These are phyloP conservation scores for Plasmopara halstedii DNA, from an alignment of 352 stramenopile species.

Conservation along the genomic window DNA sequence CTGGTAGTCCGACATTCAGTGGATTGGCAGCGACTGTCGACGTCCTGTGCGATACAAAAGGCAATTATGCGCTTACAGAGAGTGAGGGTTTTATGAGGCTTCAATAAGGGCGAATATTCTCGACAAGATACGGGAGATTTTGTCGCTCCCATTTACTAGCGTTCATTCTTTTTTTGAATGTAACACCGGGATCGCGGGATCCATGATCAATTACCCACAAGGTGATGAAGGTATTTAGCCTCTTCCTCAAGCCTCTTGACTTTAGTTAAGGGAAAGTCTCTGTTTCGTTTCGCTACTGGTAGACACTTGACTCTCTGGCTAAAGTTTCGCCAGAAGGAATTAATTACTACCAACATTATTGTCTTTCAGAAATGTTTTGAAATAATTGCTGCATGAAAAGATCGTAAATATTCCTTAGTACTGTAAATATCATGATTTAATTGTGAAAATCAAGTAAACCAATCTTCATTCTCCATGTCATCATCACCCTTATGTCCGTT, in stretches of 20 bases:
- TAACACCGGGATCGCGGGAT: slow-evolving; percentile 73
- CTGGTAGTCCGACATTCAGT: slow-evolving; percentile 8
- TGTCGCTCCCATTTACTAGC: slow-evolving; percentile 38
- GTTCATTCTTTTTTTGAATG: slow-evolving; percentile 23
- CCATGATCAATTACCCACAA: slow-evolving; percentile 66
- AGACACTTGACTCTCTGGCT: slow-evolving; percentile 46
- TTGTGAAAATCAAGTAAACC: background rate
- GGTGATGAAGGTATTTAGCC: slow-evolving; percentile 64
- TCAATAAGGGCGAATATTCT: slow-evolving; percentile 1
- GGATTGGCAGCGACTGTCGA: slow-evolving; percentile 9
- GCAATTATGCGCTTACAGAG: slow-evolving; percentile 8
- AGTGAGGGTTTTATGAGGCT: slow-evolving; percentile 21
- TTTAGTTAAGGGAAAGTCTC: slow-evolving; percentile 2
- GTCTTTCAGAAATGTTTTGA: too few relatives aligned
- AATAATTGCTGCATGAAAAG: too few relatives aligned
- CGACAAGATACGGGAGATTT: slow-evolving; percentile 9
- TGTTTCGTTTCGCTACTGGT: slow-evolving; percentile 24
- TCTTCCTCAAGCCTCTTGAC: slow-evolving; percentile 14
- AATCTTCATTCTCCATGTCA: background rate
- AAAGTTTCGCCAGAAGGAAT: slow-evolving; percentile 34
- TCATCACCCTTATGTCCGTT: slow-evolving; percentile 39
- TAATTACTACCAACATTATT: slow-evolving; percentile 20
- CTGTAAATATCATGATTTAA: too few relatives aligned
- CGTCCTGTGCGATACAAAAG: slow-evolving; percentile 28
- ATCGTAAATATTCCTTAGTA: too few relatives aligned